Conservation (phyloP, 495 filamentous ascomycete genomes). For the Thozetella sp. region DNA sequence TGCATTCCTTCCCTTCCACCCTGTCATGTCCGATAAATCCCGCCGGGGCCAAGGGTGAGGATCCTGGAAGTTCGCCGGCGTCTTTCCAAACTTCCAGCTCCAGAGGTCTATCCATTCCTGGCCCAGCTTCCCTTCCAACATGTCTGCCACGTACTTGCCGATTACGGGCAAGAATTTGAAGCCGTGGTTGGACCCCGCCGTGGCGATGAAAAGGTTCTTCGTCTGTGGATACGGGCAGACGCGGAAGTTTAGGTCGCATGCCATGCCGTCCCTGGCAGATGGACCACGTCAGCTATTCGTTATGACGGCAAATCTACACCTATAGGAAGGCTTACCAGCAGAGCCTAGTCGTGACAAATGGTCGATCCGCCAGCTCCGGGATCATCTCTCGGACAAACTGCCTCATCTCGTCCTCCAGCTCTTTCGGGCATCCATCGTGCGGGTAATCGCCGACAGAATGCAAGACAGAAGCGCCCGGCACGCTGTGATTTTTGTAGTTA, state of each 20-base stretch:
- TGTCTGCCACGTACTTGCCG: constrained; percentile 52
- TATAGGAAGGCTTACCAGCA: constrained; percentile 1
- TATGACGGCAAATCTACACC: not conserved
- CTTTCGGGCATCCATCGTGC: constrained; percentile 4
- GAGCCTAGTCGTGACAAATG: constrained; percentile 3
- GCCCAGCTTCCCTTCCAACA: constrained; percentile 45
- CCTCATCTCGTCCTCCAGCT: constrained; percentile 6
- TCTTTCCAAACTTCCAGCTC: constrained; percentile 5
- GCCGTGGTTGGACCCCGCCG: constrained; percentile 33
- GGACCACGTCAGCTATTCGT: too few relatives aligned
- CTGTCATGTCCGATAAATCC: constrained; percentile 1
- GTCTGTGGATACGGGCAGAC: constrained; percentile 49
- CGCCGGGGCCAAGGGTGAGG: constrained; percentile 3
- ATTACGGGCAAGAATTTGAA: constrained; percentile 58
- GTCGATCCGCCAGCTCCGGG: constrained; percentile 5
- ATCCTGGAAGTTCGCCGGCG: constrained; percentile 3
- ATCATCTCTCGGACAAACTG: constrained; percentile 5
- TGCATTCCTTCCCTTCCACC: constrained; percentile 3
- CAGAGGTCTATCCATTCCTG: constrained; percentile 15
- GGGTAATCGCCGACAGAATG: constrained; percentile 6
- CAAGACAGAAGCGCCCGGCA: constrained; percentile 2
- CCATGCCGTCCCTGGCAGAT: constrained; percentile 3
- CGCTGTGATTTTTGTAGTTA: constrained; percentile 3
- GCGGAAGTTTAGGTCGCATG: constrained; percentile 33
- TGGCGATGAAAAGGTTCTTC: constrained; percentile 34